phyloP scores from a whole-genome alignment of 495 filamentous ascomycete genomes.

The Xylaria intraflava region DNA sequence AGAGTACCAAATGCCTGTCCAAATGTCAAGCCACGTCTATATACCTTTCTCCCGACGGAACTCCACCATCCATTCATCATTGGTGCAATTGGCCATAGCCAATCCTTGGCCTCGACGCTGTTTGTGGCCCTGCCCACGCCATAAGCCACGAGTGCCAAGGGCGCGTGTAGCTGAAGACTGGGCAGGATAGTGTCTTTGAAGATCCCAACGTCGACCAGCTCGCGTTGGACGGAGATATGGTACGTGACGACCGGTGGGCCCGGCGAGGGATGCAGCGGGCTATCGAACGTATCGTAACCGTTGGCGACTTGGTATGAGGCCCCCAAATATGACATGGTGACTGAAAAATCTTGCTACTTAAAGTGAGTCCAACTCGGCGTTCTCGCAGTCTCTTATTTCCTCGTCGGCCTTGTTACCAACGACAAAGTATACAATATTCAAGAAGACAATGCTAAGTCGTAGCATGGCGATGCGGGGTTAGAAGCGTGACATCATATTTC shows the following conservation, averaged over 20 bases:
- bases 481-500: no score
- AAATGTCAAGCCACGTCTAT: constrained; percentile 34
- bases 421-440: no score
- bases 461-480: no score
- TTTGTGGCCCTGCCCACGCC: constrained; percentile 39
- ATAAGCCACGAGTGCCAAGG: constrained; percentile 43
- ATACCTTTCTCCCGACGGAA: constrained; percentile 42
- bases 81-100: constrained; percentile 49
- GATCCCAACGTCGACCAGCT: constrained; percentile 37
- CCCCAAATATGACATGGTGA: constrained; percentile 2
- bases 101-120: constrained; percentile 51
- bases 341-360: neutral
- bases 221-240: constrained; percentile 28
- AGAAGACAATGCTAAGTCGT: no score
- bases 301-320: neutral
- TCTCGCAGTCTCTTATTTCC: no score
- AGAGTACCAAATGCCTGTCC: constrained; percentile 36
- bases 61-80: constrained; percentile 55
- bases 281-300: neutral
- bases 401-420: no score
- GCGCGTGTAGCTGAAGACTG: constrained; percentile 40
- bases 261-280: neutral
- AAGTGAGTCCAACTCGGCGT: no score
- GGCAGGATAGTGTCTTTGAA: constrained; percentile 47
- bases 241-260: constrained; percentile 5